A percentile compares a stretch with the other conserved stretches of the same genome.
These are phyloP conservation scores for Escovopsis sp. DNA, from an alignment of 2,329 filamentous ascomycete genomes.

Conservation along the genomic window DNA sequence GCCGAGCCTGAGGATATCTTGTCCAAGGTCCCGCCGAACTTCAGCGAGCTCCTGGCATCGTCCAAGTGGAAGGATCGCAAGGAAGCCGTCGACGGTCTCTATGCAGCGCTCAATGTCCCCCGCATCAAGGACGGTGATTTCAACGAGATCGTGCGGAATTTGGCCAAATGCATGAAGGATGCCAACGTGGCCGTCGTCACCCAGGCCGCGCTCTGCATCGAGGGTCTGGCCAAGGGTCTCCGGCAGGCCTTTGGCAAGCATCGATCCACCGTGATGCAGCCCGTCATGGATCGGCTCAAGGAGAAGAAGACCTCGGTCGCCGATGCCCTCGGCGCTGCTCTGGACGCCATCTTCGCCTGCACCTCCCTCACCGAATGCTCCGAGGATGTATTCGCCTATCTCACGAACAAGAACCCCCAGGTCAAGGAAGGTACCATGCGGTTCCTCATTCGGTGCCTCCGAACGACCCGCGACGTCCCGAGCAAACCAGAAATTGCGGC, in stretches of 20 bases:
- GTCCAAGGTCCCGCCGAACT: constrained; percentile 65
- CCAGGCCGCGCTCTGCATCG: constrained; percentile 83
- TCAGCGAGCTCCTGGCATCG: constrained; percentile 69
- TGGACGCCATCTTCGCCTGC: constrained; percentile 53
- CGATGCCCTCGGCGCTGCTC: constrained; percentile 71
- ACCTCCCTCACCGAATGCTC: constrained; percentile 70
- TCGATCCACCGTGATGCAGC: constrained; percentile 62
- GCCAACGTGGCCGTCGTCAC: constrained; percentile 92
- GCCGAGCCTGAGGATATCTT: constrained; percentile 79
- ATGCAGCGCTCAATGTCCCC: constrained; percentile 63
- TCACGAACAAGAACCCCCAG: constrained; percentile 92
- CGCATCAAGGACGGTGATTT: constrained; percentile 86
- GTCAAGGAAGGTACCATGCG: constrained; percentile 92
- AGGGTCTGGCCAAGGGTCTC: constrained; percentile 74
- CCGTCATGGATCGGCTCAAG: constrained; percentile 90
- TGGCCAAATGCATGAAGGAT: constrained; percentile 98
- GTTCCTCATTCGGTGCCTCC: constrained; percentile 79
- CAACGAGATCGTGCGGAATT: constrained; percentile 62
- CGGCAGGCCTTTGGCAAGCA: constrained; percentile 68
- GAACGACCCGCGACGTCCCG: constrained; percentile 70
- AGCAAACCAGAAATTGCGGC: constrained; percentile 67
- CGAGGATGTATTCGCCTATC: constrained; percentile 74
- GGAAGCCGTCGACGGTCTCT: constrained; percentile 75
- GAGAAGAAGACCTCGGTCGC: constrained; percentile 88
- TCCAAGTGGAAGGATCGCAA: constrained; percentile 98